These are phyloP conservation scores for Orbilia ellipsospora DNA, from an alignment of 2,329 filamentous ascomycete genomes.

Conservation along the genomic window DNA sequence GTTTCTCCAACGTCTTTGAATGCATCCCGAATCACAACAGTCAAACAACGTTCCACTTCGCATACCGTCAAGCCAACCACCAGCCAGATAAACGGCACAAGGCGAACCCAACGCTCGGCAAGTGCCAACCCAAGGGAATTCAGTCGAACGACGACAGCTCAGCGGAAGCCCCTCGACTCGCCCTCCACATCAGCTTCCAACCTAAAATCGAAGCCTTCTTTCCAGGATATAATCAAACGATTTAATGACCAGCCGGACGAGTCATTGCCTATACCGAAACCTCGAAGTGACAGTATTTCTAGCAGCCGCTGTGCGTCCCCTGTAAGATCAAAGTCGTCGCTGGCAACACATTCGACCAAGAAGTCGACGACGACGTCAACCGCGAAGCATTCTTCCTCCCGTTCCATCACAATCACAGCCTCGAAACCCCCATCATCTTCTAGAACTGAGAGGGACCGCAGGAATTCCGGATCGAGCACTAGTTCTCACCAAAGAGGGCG, in stretches of 20 bases:
- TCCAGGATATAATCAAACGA: slow-evolving; percentile 53
- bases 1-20: slow-evolving; percentile 27
- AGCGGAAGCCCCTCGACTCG: slow-evolving; percentile 42
- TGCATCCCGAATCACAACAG: slow-evolving; percentile 25
- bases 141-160: slow-evolving; percentile 30
- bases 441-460: slow-evolving; percentile 39
- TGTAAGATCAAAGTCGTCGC: slow-evolving; percentile 47
- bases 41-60: slow-evolving; percentile 46
- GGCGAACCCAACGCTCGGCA: slow-evolving; percentile 48
- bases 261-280: slow-evolving; percentile 46
- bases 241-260: slow-evolving; percentile 53
- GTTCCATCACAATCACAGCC: slow-evolving; percentile 12
- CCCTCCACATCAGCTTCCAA: slow-evolving; percentile 31
- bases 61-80: slow-evolving; percentile 18
- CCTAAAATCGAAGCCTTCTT: slow-evolving; percentile 48
- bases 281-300: slow-evolving; percentile 46
- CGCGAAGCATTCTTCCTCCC: slow-evolving; percentile 25
- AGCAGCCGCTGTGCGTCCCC: slow-evolving; percentile 51
- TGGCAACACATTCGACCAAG: slow-evolving; percentile 46
- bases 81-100: slow-evolving; percentile 33
- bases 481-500: slow-evolving; percentile 39
- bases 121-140: slow-evolving; percentile 48
- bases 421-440: slow-evolving; percentile 24
- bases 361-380: slow-evolving; percentile 19
- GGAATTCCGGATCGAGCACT: slow-evolving; percentile 48